Base-by-base conservation (phyloP, 768 basidiomycete genomes). In the Panaeolus cyanescens region DNA sequence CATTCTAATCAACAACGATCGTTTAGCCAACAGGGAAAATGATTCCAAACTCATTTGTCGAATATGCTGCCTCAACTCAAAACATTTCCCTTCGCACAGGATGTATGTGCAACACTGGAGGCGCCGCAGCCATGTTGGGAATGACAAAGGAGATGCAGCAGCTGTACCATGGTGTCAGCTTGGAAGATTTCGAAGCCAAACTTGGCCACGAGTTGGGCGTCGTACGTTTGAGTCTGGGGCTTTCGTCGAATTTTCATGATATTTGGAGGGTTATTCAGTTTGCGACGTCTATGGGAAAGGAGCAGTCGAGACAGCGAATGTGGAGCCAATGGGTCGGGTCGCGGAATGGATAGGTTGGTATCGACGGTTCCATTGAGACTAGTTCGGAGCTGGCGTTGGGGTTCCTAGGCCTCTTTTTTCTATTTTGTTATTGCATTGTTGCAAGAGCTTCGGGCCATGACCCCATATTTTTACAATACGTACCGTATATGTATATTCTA, bases 51-150 rank as follows among this genome's bases (percentile, higher is more conserved):
- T 85, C 86, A 3, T 92, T 92, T 72, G 80, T 93, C 66, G 90
- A 91, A 68, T 79, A 87, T 65, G 80, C 87, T 0, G 90, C 91
- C 15, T 80, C 86, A 19, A 77, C 74, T 55, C 80, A 83, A 64
- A 83, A 80, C 55, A 87, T 94, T 59, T 92, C 91, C 15, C 74
- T 94, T 32, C 87, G 92, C 40, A 91, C 92, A 1, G 92, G 92
- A 0, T 95, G 92, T 71, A 88, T 93, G 85, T 95, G 93, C 69
- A 95, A 94, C 65, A 90, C 92, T 12, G 93, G 93, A 10, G 92
- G 87, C 17, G 90, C 91, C 0, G 86, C 90, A 0, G 83, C 89
- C 4, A 74, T 94, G 15, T 79, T 93, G 4, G 87, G 86, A 0
- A 82, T 92, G 30, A 74, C 86, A 60, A 77, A 81, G n/a, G 80